Evolutionary conservation across 2,329 filamentous ascomycete species (phyloP).

Genomic region (Cercospora zeina): DNA sequence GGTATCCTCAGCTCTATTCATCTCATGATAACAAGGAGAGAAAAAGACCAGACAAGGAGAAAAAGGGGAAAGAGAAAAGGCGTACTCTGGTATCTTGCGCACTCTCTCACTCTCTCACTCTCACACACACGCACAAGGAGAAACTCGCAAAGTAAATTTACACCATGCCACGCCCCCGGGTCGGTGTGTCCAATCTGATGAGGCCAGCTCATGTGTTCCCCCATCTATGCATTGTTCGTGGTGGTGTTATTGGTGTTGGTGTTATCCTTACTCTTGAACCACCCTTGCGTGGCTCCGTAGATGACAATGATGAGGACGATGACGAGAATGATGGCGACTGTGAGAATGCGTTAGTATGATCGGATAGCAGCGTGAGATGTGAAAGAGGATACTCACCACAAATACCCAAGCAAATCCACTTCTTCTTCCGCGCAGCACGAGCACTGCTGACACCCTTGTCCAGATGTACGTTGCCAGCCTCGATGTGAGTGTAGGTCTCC

Average conservation of each 20-base stretch:
- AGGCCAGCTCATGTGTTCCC: constrained; percentile 14
- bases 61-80: not conserved
- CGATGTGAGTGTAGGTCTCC: constrained; percentile 79
- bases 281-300: constrained; percentile 34
- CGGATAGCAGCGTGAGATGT: constrained; percentile 30
- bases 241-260: constrained; percentile 23
- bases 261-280: constrained; percentile 31
- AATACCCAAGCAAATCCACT: constrained; percentile 92
- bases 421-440: constrained; percentile 79
- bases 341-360: constrained; percentile 10
- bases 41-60: not conserved
- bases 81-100: constrained; percentile 9
- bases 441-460: constrained; percentile 79
- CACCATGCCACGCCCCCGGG: not conserved
- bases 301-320: constrained; percentile 46
- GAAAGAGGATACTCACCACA: constrained; percentile 51
- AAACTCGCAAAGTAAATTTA: not conserved
- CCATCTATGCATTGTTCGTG: constrained; percentile 4
- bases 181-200: constrained; percentile 5
- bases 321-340: constrained; percentile 39
- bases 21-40: not conserved
- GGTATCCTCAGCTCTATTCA: not conserved
- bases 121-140: not conserved
- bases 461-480: constrained; percentile 82
- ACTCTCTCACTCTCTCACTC: not conserved